Evolutionary conservation across 2,329 filamentous ascomycete species (phyloP).

Genomic region (Aspergillus fructus): DNA sequence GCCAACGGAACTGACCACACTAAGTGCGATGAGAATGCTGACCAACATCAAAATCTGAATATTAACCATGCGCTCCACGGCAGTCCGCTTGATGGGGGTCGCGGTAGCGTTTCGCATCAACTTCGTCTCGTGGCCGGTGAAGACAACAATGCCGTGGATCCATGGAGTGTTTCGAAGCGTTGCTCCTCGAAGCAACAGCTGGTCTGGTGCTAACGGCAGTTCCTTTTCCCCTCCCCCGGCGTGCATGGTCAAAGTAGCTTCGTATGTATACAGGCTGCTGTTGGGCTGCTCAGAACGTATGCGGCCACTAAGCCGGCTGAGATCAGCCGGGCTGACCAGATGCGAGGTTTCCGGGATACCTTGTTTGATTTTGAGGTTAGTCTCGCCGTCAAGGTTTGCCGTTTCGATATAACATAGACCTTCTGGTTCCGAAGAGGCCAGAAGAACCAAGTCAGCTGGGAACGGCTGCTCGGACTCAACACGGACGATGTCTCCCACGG

Average conservation of each 20-base stretch:
- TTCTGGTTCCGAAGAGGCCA: conserved; percentile 95
- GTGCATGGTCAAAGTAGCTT: conserved; percentile 90
- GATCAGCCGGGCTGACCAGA: conserved; percentile 80
- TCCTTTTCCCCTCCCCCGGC: conserved; percentile 91
- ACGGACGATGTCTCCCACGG: conserved; percentile 87
- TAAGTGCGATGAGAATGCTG: conserved; percentile 76
- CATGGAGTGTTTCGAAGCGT: conserved; percentile 95
- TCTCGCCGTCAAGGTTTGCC: conserved; percentile 95
- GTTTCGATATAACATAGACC: conserved; percentile 98
- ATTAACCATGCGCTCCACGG: conserved; percentile 92
- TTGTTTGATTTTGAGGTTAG: conserved; percentile 98
- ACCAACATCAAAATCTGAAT: conserved; percentile 88
- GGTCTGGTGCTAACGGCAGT: conserved; percentile 83
- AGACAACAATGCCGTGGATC: conserved; percentile 94
- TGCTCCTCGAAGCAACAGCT: conserved; percentile 87
- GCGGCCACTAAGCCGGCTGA: conserved; percentile 81
- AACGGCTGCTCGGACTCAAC: conserved; percentile 95
- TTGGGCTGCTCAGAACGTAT: conserved; percentile 96
- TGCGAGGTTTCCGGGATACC: conserved; percentile 87
- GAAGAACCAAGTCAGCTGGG: conserved; percentile 85
- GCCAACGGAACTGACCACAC: conserved; percentile 85
- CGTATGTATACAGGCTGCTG: conserved; percentile 97
- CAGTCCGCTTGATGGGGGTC: conserved; percentile 94
- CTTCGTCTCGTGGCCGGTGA: conserved; percentile 97
- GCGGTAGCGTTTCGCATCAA: conserved; percentile 98